phyloP scores from a whole-genome alignment of 129 eudicot species.

The Tagetes erecta region DNA sequence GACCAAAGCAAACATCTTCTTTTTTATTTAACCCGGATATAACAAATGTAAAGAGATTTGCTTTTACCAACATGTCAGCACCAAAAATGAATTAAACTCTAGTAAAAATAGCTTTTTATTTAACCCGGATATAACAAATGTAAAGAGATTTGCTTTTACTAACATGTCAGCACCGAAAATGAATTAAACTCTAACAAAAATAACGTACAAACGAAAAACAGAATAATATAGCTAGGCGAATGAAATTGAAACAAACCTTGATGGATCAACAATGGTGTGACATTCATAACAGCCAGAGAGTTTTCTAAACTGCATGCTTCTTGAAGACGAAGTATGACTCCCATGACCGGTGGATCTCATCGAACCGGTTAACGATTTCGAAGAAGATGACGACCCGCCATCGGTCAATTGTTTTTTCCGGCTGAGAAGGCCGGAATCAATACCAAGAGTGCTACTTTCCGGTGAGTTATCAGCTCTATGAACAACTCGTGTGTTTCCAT shows the following conservation, averaged over 20 bases:
- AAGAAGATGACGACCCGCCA: slow-evolving; percentile 42
- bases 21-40: too few species aligned
- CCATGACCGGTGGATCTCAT: slow-evolving; percentile 51
- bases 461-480: slow-evolving; percentile 86
- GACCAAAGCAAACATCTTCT: too few species aligned
- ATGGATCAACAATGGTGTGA: slow-evolving; percentile 82
- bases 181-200: too few species aligned
- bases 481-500: slow-evolving; percentile 77
- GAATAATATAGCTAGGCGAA: neutral
- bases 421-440: slow-evolving; percentile 50
- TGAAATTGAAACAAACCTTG: slow-evolving; percentile 23
- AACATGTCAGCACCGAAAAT: too few species aligned
- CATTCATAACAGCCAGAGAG: slow-evolving; percentile 97
- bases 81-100: too few species aligned
- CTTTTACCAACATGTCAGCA: too few species aligned
- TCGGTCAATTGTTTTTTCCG: slow-evolving; percentile 33
- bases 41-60: too few species aligned
- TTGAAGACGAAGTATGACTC: slow-evolving; percentile 34
- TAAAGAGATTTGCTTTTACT: too few species aligned
- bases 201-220: neutral
- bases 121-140: too few species aligned
- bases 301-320: slow-evolving; percentile 76
- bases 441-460: slow-evolving; percentile 61
- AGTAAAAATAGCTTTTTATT: too few species aligned
- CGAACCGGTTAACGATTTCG: slow-evolving; percentile 48